Percentiles rank a stretch among this genome's conserved stretches.
These are phyloP conservation scores for Inga leiocalycina DNA, from an alignment of 306 rosid genomes.

Conservation along the genomic window DNA sequence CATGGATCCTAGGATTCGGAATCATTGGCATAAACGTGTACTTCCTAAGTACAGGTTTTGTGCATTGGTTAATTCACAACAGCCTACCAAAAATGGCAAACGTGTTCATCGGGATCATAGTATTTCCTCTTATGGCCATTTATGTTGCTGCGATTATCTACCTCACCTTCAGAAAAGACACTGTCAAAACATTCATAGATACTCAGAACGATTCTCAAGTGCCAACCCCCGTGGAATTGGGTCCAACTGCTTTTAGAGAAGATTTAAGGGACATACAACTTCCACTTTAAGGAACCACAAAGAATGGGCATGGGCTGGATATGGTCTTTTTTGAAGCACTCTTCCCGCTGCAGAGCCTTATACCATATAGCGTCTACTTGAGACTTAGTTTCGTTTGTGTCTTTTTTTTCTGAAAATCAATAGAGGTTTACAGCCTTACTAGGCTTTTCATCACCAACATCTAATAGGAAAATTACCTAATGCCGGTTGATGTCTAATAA, in stretches of 20 bases:
- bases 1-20: constrained; percentile 75
- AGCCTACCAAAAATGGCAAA: constrained; percentile 61
- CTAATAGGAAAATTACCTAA: neutral
- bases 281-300: neutral
- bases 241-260: constrained; percentile 53
- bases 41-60: constrained; percentile 74
- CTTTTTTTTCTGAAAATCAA: too few relatives aligned
- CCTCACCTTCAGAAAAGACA: constrained; percentile 69
- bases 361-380: neutral
- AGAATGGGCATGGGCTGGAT: constrained; percentile 62
- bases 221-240: constrained; percentile 50
- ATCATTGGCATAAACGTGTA: constrained; percentile 79
- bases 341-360: neutral
- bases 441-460: too few relatives aligned
- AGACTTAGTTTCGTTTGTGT: too few relatives aligned
- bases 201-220: constrained; percentile 44
- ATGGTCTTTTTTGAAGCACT: constrained; percentile 64
- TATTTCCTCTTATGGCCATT: constrained; percentile 76
- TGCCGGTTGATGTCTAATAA: neutral
- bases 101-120: constrained; percentile 69
- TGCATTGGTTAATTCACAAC: constrained; percentile 74
- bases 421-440: neutral
- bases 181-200: constrained; percentile 51
- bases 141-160: constrained; percentile 61
- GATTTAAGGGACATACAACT: constrained; percentile 49